Percentiles rank a stretch among this genome's conserved stretches.
phyloP scores from a whole-genome alignment of 139 green algal genomes.

The Coelastrella sp. region DNA sequence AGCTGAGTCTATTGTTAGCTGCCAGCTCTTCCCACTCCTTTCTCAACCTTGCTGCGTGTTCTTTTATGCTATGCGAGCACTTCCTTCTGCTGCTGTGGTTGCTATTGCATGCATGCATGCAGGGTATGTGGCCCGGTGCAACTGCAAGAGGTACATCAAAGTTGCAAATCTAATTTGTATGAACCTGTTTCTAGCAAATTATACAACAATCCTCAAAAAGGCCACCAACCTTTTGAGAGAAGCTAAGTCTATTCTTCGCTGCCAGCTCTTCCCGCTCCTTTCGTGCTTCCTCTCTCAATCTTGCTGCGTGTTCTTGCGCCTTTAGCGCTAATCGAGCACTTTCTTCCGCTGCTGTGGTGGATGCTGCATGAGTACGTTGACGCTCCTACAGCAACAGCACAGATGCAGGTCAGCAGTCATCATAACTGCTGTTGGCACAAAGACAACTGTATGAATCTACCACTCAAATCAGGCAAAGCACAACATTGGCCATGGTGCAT shows the following conservation, averaged over 20 bases:
- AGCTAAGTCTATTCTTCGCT: constrained; percentile 54
- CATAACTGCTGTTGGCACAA: no score
- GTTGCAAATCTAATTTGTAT: constrained; percentile 46
- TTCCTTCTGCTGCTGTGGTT: constrained; percentile 49
- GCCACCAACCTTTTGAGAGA: constrained; percentile 65
- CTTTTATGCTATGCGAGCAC: constrained; percentile 43
- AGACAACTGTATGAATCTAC: no score
- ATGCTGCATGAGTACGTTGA: constrained; percentile 54
- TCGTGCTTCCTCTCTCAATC: constrained; percentile 50
- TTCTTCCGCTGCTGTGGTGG: constrained; percentile 51
- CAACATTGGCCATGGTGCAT: no score
- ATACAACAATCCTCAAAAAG: not conserved
- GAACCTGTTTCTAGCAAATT: constrained; percentile 51
- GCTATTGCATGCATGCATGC: constrained; percentile 46
- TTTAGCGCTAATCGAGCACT: constrained; percentile 48
- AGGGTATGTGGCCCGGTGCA: no score
- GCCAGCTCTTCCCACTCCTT: constrained; percentile 31
- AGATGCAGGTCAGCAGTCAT: no score
- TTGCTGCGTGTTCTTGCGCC: constrained; percentile 41
- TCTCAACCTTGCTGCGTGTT: constrained; percentile 48
- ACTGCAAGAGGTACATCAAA: no score
- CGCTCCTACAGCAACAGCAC: constrained; percentile 62
- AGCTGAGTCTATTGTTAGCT: constrained; percentile 43
- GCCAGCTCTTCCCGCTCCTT: constrained; percentile 56
- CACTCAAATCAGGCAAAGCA: no score